Evolutionary conservation across 768 basidiomycete species (phyloP).

Genomic region (Boletus sensibilis): DNA sequence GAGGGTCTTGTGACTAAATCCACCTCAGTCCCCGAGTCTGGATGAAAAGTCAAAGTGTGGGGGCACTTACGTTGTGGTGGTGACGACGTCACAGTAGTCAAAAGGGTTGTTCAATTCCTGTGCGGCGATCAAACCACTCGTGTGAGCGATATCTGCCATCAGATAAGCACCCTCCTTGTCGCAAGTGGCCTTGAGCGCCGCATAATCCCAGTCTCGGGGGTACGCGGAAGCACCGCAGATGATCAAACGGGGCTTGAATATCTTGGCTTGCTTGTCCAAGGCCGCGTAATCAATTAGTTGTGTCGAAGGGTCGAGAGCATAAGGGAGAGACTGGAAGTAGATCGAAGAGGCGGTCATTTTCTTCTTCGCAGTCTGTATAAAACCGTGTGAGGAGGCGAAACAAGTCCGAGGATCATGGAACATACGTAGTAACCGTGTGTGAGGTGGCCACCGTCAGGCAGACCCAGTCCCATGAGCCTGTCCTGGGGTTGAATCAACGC

Average conservation of each 20-base stretch:
- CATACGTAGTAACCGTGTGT: conserved; percentile 95
- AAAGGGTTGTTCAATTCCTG: conserved; percentile 90
- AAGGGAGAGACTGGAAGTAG: conserved; percentile 99
- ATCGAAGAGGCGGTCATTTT: conserved; percentile 99
- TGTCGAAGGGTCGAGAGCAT: conserved; percentile 75
- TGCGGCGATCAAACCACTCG: conserved; percentile 91
- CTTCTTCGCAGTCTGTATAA: conserved; percentile 86
- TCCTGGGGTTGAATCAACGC: conserved; percentile 96
- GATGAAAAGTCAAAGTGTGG: not conserved
- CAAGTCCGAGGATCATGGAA: conserved; percentile 6
- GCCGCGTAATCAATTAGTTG: conserved; percentile 87
- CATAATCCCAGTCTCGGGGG: conserved; percentile 98
- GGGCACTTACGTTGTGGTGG: conserved; percentile 82
- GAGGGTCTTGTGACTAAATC: conserved; percentile 88
- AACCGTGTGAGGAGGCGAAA: not conserved
- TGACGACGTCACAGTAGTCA: conserved; percentile 95
- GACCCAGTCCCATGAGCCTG: conserved; percentile 97
- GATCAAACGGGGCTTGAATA: conserved; percentile 93
- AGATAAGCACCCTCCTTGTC: conserved; percentile 89
- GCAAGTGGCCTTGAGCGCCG: conserved; percentile 72
- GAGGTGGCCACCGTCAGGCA: conserved; percentile 96
- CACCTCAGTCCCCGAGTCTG: not conserved
- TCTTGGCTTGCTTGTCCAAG: conserved; percentile 80
- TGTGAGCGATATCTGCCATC: conserved; percentile 98
- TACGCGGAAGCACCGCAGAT: conserved; percentile 99